phyloP scores from a whole-genome alignment of 257 asterid genomes.

The Solanum tacnaense region DNA sequence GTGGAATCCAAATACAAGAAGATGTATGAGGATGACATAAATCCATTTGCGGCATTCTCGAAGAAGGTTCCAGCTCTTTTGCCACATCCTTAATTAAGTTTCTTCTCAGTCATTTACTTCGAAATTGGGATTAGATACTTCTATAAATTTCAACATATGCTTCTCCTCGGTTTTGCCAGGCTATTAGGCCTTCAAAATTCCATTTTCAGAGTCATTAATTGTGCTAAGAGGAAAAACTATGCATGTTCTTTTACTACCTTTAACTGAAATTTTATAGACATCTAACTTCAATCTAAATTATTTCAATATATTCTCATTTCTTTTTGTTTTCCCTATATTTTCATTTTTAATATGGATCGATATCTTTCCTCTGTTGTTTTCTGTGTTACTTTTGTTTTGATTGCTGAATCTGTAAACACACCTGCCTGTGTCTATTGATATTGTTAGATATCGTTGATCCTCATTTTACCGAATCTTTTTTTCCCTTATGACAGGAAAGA shows the following conservation, averaged over 20 bases:
- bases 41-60: slow-evolving; percentile 99
- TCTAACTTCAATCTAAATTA: not conserved
- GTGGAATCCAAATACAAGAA: slow-evolving; percentile 98
- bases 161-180: not conserved
- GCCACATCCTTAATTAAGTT: not conserved
- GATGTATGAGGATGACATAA: slow-evolving; percentile 94
- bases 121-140: not conserved
- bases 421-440: not conserved
- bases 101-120: not conserved
- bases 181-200: not conserved
- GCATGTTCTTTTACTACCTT: not conserved
- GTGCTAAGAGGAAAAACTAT: not conserved
- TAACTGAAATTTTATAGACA: not conserved
- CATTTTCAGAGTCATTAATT: not conserved
- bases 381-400: slow-evolving; percentile 4
- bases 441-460: not conserved
- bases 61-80: slow-evolving; percentile 47
- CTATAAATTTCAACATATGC: not conserved
- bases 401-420: not conserved
- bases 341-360: not conserved
- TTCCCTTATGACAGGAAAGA: slow-evolving; percentile 47
- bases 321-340: not conserved
- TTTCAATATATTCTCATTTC: not conserved
- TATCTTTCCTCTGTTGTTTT: not conserved
- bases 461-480: slow-evolving; percentile 2